Base-by-base conservation (phyloP, 192 early-diverging fungal genomes). In the Coemansia sp. region DNA sequence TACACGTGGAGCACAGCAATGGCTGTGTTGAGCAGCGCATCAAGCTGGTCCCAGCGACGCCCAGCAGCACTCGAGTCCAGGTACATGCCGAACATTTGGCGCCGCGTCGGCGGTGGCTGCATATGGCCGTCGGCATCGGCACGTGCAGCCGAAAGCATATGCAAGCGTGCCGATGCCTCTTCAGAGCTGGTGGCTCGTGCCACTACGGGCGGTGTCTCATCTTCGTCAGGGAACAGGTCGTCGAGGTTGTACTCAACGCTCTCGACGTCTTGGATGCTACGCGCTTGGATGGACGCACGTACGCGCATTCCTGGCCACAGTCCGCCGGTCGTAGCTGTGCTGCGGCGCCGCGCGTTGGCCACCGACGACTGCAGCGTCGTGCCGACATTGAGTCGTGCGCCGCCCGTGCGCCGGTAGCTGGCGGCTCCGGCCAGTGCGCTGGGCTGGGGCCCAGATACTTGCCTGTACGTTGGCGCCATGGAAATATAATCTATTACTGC, bases 1-100 rank as follows among this genome's bases (percentile, higher is more conserved):
- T 70, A 71, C 54, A 89, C 75, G 62, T 88, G 85, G 47, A 82
- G 56, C 0, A 55, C 57, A 3, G 74, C 81, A 45, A 88, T 82
- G 1, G 66, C 65, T 1, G 74, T 47, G 49, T 86, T 84, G 22
- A 87, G 37, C 16, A 73, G 35, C 1, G 79, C 80, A 51, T 88
- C 87, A 14, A 88, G 52, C 54, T 83, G 75, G 72, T 88, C 86
- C 87, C 87, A 88, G 22, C 68, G 60, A 19, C 85, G 62, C 9
- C 85, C 85, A 1, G 69, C 74, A 5, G 73, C 65, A 43, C 73
- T 76, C 22, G 82, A 65, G 62, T 83, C 82, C 62, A 83, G 49
- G 54, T 80, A 83, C 65, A 83, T 70, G 1, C 75, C 76, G 16
- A 79, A 65, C 67, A 79, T 76, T 62, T 83, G 82, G 22, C 77